These are phyloP conservation scores for Russula emetica DNA, from an alignment of 768 basidiomycete species.

Conservation along the genomic window DNA sequence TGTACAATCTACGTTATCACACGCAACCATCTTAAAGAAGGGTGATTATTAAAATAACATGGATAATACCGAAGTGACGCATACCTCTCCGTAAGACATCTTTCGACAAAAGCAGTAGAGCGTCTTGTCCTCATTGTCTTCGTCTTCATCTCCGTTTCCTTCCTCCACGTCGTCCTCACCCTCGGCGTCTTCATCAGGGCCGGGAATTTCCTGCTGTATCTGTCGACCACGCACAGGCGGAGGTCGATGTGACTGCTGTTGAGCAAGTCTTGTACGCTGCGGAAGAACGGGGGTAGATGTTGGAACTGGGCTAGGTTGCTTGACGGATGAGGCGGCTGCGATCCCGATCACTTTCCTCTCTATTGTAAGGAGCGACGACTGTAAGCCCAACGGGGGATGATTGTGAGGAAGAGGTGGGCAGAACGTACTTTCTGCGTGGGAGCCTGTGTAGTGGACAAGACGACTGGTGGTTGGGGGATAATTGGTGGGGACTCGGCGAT, in stretches of 20 bases:
- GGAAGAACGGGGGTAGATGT: conserved; percentile 23
- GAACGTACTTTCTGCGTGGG: conserved; percentile 21
- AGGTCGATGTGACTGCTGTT: conserved; percentile 30
- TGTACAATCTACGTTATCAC: conserved; percentile 25
- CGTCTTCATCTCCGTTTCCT: conserved; percentile 43
- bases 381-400: neutral
- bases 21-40: conserved; percentile 26
- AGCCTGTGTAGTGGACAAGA: conserved; percentile 9
- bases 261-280: conserved; percentile 33
- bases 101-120: conserved; percentile 63
- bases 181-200: conserved; percentile 36
- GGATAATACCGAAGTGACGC: conserved; percentile 22
- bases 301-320: conserved; percentile 38
- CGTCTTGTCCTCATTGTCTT: conserved; percentile 54
- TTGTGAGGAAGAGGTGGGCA: neutral
- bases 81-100: conserved; percentile 55
- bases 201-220: conserved; percentile 14
- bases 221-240: conserved; percentile 23
- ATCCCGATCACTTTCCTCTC: conserved; percentile 29
- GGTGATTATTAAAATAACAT: neutral
- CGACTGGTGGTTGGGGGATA: conserved; percentile 16
- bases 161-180: conserved; percentile 37
- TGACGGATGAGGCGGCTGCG: conserved; percentile 33
- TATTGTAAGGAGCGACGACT: neutral
- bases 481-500: conserved; percentile 24